phyloP scores from a whole-genome alignment of 2,329 filamentous ascomycete genomes.

The Aspergillus proliferans region DNA sequence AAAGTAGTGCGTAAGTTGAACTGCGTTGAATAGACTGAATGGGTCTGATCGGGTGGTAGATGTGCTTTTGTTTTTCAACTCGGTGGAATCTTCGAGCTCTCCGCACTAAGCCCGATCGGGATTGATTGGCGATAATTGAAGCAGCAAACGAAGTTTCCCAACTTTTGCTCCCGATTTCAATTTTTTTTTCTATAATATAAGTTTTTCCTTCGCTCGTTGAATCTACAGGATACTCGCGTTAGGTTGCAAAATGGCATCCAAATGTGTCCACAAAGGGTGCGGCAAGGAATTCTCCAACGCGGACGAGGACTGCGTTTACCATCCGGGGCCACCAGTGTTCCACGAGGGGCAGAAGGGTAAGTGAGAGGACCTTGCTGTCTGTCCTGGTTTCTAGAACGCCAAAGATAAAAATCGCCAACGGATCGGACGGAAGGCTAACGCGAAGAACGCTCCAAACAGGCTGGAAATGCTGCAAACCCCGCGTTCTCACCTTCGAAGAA shows the following conservation, averaged over 20 bases:
- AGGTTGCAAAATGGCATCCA: conserved; percentile 40
- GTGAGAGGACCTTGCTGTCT: conserved; percentile 25
- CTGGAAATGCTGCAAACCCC: conserved; percentile 98
- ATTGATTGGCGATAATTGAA: conserved; percentile 7
- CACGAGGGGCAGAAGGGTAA: conserved; percentile 98
- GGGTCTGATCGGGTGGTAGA: background rate
- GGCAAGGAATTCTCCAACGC: conserved; percentile 78
- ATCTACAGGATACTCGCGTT: too few species aligned
- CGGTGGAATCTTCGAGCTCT: conserved; percentile 38
- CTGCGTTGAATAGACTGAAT: background rate
- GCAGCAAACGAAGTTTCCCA: conserved; percentile 2
- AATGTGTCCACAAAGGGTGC: conserved; percentile 95
- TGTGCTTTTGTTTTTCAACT: background rate
- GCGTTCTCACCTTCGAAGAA: conserved; percentile 95
- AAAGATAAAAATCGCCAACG: too few species aligned
- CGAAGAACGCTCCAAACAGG: conserved; percentile 46
- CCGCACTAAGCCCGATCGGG: conserved; percentile 29
- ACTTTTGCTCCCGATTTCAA: background rate
- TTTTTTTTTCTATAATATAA: background rate
- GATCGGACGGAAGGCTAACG: too few species aligned
- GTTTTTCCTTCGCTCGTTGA: background rate
- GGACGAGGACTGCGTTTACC: conserved; percentile 80
- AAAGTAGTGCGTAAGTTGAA: background rate
- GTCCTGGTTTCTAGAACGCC: too few species aligned
- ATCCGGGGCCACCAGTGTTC: conserved; percentile 89